phyloP scores from a whole-genome alignment of 257 asterid species.

The Solanum tarijense region DNA sequence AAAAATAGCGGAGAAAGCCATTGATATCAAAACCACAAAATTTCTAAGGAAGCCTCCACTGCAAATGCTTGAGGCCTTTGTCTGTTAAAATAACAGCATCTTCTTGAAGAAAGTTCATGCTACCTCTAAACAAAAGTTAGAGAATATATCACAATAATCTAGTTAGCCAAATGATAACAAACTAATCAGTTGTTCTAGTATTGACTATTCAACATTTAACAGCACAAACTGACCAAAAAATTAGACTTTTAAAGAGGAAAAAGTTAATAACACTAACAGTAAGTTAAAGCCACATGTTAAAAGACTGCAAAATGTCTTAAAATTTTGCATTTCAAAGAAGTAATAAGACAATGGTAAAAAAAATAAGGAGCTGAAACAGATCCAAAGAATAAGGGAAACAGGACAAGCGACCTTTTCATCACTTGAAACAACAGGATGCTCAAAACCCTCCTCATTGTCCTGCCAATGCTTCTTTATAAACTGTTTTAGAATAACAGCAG shows the following conservation, averaged over 20 bases:
- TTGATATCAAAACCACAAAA: not conserved
- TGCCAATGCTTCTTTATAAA: slow-evolving; percentile 82
- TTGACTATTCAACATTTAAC: not conserved
- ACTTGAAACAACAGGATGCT: slow-evolving; percentile 71
- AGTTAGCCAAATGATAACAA: not conserved
- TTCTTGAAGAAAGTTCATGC: not conserved
- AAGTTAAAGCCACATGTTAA: not conserved
- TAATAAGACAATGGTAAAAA: not conserved
- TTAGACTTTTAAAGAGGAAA: not conserved
- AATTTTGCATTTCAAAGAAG: not conserved
- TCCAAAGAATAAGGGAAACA: not conserved
- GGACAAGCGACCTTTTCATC: slow-evolving; percentile 59
- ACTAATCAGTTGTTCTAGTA: not conserved
- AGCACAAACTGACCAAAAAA: not conserved
- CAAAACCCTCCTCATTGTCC: slow-evolving; percentile 74
- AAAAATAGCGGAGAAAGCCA: not conserved
- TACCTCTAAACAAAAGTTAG: not conserved
- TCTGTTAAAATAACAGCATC: not conserved
- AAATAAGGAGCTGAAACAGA: not conserved
- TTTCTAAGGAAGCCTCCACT: not conserved
- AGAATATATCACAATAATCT: not conserved
- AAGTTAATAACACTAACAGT: not conserved
- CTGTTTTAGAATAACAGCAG: slow-evolving; percentile 91
- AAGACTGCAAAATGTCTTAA: not conserved
- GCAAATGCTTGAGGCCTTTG: not conserved